phyloP scores from a whole-genome alignment of 768 basidiomycete species.

The Boletus rex-veris region DNA sequence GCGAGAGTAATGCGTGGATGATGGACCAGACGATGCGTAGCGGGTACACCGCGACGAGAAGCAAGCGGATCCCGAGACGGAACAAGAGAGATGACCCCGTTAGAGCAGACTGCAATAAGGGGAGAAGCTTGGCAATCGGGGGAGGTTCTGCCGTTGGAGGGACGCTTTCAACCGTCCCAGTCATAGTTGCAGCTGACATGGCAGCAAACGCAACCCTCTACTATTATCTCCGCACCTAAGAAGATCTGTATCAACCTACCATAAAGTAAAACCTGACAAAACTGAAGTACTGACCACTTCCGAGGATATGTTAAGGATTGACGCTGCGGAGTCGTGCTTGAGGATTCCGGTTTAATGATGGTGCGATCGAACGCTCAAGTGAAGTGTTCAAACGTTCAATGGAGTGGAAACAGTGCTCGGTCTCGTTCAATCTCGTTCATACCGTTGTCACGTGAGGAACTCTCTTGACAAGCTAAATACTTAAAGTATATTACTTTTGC shows the following conservation, averaged over 20 bases:
- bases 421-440: too few species aligned
- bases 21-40: conserved; percentile 25
- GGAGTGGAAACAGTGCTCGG: too few species aligned
- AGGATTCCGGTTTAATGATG: too few species aligned
- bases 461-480: too few species aligned
- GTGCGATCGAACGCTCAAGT: too few species aligned
- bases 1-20: conserved; percentile 44
- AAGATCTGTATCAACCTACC: neutral
- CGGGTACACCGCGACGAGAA: conserved; percentile 17
- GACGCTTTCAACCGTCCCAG: neutral
- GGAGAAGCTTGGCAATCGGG: conserved; percentile 25
- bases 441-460: too few species aligned
- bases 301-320: too few species aligned
- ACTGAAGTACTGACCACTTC: conserved; percentile 1
- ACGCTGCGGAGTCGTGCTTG: too few species aligned
- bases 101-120: conserved; percentile 13
- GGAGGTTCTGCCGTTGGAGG: conserved; percentile 10
- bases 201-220: neutral
- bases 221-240: neutral
- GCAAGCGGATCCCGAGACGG: conserved; percentile 7
- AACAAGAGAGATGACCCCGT: conserved; percentile 12
- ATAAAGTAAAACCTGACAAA: neutral
- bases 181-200: conserved; percentile 8
- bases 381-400: too few species aligned
- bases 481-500: too few species aligned